phyloP scores from a whole-genome alignment of 495 filamentous ascomycete species.

The Tuber calosporum region DNA sequence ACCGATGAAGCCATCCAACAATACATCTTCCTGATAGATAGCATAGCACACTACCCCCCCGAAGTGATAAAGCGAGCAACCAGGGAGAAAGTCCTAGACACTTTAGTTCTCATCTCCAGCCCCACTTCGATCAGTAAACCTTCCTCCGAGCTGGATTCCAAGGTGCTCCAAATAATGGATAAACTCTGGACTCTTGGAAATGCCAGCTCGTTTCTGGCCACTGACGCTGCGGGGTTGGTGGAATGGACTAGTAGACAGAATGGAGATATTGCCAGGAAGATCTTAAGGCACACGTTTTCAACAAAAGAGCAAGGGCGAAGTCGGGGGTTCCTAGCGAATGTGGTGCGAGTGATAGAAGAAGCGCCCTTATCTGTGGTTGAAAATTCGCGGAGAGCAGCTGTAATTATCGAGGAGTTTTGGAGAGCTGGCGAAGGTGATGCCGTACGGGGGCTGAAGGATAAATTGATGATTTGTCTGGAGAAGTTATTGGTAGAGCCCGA shows the following conservation, averaged over 20 bases:
- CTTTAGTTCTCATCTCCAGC: conserved; percentile 17
- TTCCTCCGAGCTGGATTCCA: neutral
- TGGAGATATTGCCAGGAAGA: conserved; percentile 7
- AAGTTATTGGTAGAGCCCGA: neutral
- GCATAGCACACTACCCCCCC: conserved; percentile 26
- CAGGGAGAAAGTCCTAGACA: conserved; percentile 35
- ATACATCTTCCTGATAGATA: conserved; percentile 27
- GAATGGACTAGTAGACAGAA: conserved; percentile 11
- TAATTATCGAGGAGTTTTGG: conserved; percentile 38
- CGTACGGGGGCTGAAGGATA: conserved; percentile 7
- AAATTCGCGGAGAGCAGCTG: conserved; percentile 2
- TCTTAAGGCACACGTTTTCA: conserved; percentile 21
- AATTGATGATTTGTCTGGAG: conserved; percentile 4
- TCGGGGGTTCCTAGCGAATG: conserved; percentile 11
- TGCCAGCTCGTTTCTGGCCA: conserved; percentile 33
- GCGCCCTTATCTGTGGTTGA: conserved; percentile 8
- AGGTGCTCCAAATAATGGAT: conserved; percentile 14
- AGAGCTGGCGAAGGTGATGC: conserved; percentile 6
- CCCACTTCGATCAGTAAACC: neutral
- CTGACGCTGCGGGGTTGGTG: conserved; percentile 18
- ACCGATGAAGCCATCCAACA: neutral
- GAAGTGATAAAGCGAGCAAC: conserved; percentile 29
- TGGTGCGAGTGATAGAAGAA: neutral
- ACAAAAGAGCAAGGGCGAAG: conserved; percentile 30
- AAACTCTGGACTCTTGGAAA: conserved; percentile 36